Base-by-base conservation (phyloP, 441 rosid genomes). In the Gossypium trilobum region DNA sequence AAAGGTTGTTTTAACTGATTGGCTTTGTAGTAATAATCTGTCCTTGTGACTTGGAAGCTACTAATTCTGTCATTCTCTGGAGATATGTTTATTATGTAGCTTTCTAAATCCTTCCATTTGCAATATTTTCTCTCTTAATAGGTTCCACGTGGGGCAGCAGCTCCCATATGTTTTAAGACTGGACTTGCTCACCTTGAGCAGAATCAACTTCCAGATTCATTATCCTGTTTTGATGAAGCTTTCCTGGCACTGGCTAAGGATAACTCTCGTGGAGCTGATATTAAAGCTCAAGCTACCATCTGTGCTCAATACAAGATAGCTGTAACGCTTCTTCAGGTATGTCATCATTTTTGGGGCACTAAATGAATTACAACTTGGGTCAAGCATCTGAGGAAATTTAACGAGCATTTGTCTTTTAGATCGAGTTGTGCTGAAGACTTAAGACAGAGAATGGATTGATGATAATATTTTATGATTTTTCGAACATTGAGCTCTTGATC, bases 251-350 rank as follows among this genome's bases (percentile, higher is more conserved):
- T 92, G 42, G 97, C 99, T 20, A 95, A 95, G 89, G 98, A 95
- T 83, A 83, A 88, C 56, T 92, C 98, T 67, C 96, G 97, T 77
- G 99, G 98, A 58, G 96, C 88, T 31, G 98, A 92, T 81, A 88
- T 92, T 74, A 92, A 91, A 83, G 92, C 99, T 77, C 99, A 95
- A 83, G 98, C 92, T 52, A 95, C 99, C 62, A 95, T 95, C 75
- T 89, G 95, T 84, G 98, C 96, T 67, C 99, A 92, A 83, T 95
- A 92, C 90, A 95, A 95, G 85, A 90, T 92, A 68, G 97, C 97
- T 0, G 98, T 95, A 51, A 92, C 92, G 67, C 90, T 95, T 79
- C 90, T 95, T 71, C 86, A 85, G 97, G 97, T 95, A 85, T 48
- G 54, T 58, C 17, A 66, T 23, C 74, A 39, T 59, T 68, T 20